A percentile compares a stretch with the other conserved stretches of the same genome.
Evolutionary conservation across 768 basidiomycete species (phyloP).

Genomic region (Megacollybia marginata): DNA sequence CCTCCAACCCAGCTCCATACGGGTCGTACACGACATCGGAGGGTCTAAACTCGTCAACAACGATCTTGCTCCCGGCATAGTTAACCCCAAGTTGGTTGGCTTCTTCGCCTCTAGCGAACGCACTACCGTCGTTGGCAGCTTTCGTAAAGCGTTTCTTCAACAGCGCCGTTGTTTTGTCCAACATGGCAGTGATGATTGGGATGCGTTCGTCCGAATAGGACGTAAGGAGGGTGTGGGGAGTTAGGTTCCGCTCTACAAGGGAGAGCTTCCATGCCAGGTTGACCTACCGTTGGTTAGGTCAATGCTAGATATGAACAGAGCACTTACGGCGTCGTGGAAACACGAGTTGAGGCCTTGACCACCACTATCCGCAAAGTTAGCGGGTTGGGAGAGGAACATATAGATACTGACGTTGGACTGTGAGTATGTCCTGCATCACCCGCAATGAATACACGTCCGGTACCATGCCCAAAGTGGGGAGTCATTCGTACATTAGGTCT

Average conservation of each 20-base stretch:
- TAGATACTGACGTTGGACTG: neutral
- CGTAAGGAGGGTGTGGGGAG: conserved; percentile 27
- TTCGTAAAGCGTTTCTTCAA: conserved; percentile 15
- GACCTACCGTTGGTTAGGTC: neutral
- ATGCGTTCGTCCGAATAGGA: conserved; percentile 37
- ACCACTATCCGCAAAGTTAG: too few species aligned
- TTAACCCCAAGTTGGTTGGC: conserved; percentile 35
- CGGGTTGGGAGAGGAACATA: too few species aligned
- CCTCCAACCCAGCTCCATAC: conserved; percentile 2
- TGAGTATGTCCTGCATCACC: conserved; percentile 28
- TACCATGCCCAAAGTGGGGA: conserved; percentile 28
- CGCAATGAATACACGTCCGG: conserved; percentile 31
- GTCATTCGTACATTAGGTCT: conserved; percentile 45
- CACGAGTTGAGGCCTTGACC: conserved; percentile 24
- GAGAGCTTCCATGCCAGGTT: conserved; percentile 41
- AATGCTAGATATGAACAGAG: too few species aligned
- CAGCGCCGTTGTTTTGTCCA: conserved; percentile 26
- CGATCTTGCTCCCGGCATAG: conserved; percentile 34
- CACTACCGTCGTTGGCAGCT: neutral
- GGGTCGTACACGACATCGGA: conserved; percentile 9
- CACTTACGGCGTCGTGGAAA: conserved; percentile 23
- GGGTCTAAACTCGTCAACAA: conserved; percentile 22
- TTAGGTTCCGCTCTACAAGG: conserved; percentile 28
- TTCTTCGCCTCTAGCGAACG: conserved; percentile 8
- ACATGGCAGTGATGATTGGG: conserved; percentile 38